Base-by-base conservation (phyloP, 805 yeast genomes). In the Wickerhamiella sergipiensis region DNA sequence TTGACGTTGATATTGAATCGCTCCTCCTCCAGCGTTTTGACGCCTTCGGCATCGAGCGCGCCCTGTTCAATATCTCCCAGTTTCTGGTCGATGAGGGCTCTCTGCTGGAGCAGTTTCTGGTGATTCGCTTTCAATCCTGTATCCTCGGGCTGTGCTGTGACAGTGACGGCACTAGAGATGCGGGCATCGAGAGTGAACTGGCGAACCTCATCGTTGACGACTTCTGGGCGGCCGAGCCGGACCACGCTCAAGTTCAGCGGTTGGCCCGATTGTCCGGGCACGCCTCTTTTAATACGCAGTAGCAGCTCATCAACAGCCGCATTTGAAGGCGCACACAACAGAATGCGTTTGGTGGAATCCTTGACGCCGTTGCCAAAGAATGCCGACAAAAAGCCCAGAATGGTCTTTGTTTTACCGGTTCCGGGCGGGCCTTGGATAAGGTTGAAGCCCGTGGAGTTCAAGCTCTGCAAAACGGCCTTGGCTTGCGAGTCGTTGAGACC, bases 221-320 rank as follows among this genome's bases (percentile, higher is more conserved):
- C 94, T 60, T 92, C 98, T 15, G 90, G 75, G 48, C 95, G 71
- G 43, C 99, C 98, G 38, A 92, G 68, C 59, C 99, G 78, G 12
- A 92, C 94, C 10, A 92, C 74, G 12, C 23, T 74, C 0, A 95
- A 95, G 1, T 64, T 64, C 54, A 78, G 75, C 1, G 61, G 54
- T 36, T 9, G 18, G 17, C 19, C 19, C 9, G 7, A 17, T 9
- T 15, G 7, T 10, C 13, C 9, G 6, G 33, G 46, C 3, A 43
- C 29, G 6, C 96, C 97, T 18, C 70, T 72, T 57, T 82, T 80
- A 53, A 92, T 69, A 63, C 99, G 81, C 18, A 88, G 60, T 13
- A 88, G 92, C 54, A 92, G 72, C 63, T 94, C 98, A 67, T 92
- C 99, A 3, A 92, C 96, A 13, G 99, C 99, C 0, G 99, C 99